Evolutionary conservation across 1,139 yeast genomes (phyloP).

Genomic region (Blastobotrys indianensis): DNA sequence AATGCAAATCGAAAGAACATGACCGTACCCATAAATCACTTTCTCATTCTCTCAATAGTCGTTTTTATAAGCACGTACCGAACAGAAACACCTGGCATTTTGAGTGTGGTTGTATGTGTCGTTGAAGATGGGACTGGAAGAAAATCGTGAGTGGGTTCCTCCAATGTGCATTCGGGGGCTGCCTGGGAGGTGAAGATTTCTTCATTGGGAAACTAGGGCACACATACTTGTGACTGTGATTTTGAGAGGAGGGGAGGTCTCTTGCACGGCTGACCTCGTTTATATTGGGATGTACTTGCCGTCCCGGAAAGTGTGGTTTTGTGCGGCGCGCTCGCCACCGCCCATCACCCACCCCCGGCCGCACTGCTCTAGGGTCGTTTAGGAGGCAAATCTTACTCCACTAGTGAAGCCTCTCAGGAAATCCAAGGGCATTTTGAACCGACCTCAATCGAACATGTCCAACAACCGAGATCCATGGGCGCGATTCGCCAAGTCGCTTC

Average conservation of each 20-base stretch:
- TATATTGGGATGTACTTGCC: neutral
- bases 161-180: too few relatives aligned
- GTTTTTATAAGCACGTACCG: conserved; percentile 54
- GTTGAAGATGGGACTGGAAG: conserved; percentile 1
- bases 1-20: neutral
- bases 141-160: conserved; percentile 6
- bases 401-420: neutral
- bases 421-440: neutral
- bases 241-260: too few relatives aligned
- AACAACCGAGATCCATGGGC: conserved; percentile 44
- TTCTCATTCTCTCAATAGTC: neutral
- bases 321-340: too few relatives aligned
- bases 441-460: conserved; percentile 15
- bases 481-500: conserved; percentile 55
- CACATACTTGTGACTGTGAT: conserved; percentile 1
- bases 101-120: conserved; percentile 16
- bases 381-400: too few relatives aligned
- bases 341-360: too few relatives aligned
- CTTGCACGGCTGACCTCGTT: conserved; percentile 1
- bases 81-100: conserved; percentile 98
- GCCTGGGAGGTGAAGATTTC: neutral
- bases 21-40: neutral
- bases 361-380: neutral
- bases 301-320: too few relatives aligned
- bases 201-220: conserved; percentile 6